Base-by-base conservation (phyloP, 306 rosid species). In the Castanea crenata region DNA sequence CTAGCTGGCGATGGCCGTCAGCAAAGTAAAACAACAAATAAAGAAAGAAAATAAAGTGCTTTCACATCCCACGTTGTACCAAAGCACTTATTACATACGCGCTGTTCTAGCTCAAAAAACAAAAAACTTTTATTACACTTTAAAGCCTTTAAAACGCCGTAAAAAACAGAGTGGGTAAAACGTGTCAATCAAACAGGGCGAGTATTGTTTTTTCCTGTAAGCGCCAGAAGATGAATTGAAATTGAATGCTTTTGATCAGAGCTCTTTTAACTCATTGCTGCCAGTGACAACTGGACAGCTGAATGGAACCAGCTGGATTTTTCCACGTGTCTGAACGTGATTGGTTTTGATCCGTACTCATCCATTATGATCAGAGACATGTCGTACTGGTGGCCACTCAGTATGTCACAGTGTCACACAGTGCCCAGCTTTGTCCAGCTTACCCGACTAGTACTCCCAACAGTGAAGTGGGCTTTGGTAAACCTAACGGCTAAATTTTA, bases 341-440 rank as follows among this genome's bases (percentile, higher is more conserved):
- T 76, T 92, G 82, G 90, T 0, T 0, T 0, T 1, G 1, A 61
- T 80, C 78, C 69, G 73, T 52, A 62, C 82, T 76, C 77, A 34
- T 82, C 21, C 85, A 29, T 74, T 73, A 49, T 6, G 21, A 19
- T 5, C 64, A 1, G 18, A 29, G 55, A 61, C 54, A 46, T 72
- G 65, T 81, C 86, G 73, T 71, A 51, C 57, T n/a, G 2, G 5
- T 67, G 68, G 68, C 79, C 73, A 61, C 38, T 41, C 21, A 18
- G 19, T 6, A 0, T 25, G 29, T 29, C 57, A 13, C 31, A 11
- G 6, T 12, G 14, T 29, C 57, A 63, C 34, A 41, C 76, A 44
- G 27, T 52, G 38, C 80, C 82, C 89, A 83, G 88, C 90, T 80
- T 86, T 84, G 55, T 88, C 93, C 95, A 90, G 93, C 95, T 92